Base-by-base conservation (phyloP, 2,329 filamentous ascomycete genomes). In the Paradendryphiella salina region DNA sequence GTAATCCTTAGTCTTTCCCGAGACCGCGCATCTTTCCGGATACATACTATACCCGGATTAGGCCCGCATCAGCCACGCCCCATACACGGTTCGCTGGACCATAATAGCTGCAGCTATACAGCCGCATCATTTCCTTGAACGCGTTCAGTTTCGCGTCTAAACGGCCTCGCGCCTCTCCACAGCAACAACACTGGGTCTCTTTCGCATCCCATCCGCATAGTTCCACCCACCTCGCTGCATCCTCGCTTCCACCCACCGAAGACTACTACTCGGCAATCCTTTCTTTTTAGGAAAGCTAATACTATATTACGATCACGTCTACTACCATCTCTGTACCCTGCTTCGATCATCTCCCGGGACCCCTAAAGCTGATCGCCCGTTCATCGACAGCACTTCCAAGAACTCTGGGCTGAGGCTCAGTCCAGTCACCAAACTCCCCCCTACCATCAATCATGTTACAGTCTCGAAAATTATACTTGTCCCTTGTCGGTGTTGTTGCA, bases 401-500 rank as follows among this genome's bases (percentile, higher is more conserved):
- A 37, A 32, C 46, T 41, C 20, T 14, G 32, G 40, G 32, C 48
- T 23, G 40, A 46, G 48, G 42, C 40, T 40, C 42, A 36, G 39
- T 31, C 32, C 36, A 42, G 33, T 38, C 51, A 42, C 47, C 26
- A 51, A 42, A 37, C 42, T 46, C 20, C 23, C 48, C 14, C 43
- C 31, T 34, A 26, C 31, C 14, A 33, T 43, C 31, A 51, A 60
- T 20, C 46, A 65, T 65, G 63, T 46, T 59, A 35, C 51, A 57
- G 50, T 66, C 66, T 60, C 65, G 64, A 44, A 66, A 63, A 49
- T 57, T 62, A 37, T 71, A 62, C 48, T 54, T 69, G 46, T 71
- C 65, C 34, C 56, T 71, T 39, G 48, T 74, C 6, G 67, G 72
- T 14, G 59, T 63, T 32, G 49, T 70, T 18, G 65, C 73, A 23